Evolutionary conservation across 2,329 filamentous ascomycete genomes (phyloP), one percentile per base, ranked within the genome.

Genomic region (Microdochium bolleyi): DNA sequence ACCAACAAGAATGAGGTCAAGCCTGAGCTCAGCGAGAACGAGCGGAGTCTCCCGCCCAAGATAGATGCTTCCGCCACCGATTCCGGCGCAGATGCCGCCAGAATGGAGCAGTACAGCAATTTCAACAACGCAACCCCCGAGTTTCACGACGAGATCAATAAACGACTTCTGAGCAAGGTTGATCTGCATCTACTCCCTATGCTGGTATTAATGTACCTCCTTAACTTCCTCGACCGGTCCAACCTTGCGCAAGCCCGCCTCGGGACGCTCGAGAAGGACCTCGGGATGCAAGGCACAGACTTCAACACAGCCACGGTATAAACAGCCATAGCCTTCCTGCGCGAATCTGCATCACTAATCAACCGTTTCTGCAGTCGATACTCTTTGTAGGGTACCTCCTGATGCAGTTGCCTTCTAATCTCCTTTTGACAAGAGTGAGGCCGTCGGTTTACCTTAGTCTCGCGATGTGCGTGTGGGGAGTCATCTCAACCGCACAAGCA

Each of bases 371-470:
- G n/a, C n/a, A n/a, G 3, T 75, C 73, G 55, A 77, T 80, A 57
- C 67, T 80, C 27, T 83, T 82, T 55, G 78, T 82, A 1, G 75
- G 80, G 3, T 85, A 85, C 57, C 67, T 84, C 1, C 64, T 83
- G 13, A 83, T 84, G 75, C 80, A 85, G 61, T 65, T 85, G 0
- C 82, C 82, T 0, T 83, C 79, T 0, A 85, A 85, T 55, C 69
- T 84, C 53, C 59, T 81, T 0, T 66, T 84, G 2, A 82, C 79
- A 0, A 68, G 75, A 2, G 66, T 81, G 27, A 70, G 73, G 10
- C 80, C 80, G 1, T 77, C 76, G 2, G 53, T 77, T 1, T 84
- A 82, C 55, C 70, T 84, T 1, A 71, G 76, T 0, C 62, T 66
- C 0, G 73, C 73, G 0, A 77, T 78, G 61, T 67, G 71, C 58